phyloP scores from a whole-genome alignment of 352 stramenopile species.

The Globisporangium iwayamae region DNA sequence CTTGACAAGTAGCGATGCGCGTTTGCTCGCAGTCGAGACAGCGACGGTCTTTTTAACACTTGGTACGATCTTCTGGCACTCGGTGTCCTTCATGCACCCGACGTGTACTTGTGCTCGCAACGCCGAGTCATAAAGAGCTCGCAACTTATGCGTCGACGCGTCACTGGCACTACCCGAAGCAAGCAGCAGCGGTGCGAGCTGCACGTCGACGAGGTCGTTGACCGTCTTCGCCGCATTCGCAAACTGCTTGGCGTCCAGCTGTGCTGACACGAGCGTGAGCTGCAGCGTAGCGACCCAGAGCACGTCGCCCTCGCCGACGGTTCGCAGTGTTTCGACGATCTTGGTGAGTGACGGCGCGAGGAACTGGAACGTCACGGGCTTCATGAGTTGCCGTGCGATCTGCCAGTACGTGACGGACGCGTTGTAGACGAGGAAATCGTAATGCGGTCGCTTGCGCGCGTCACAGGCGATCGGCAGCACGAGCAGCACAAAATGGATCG shows the following conservation, averaged over 20 bases:
- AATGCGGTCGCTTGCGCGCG: constrained; percentile 49
- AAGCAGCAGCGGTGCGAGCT: constrained; percentile 35
- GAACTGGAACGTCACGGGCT: constrained; percentile 69
- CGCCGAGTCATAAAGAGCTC: constrained; percentile 60
- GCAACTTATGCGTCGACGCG: constrained; percentile 22
- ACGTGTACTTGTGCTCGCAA: constrained; percentile 67
- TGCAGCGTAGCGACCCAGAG: constrained; percentile 64
- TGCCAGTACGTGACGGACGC: constrained; percentile 86
- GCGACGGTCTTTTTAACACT: constrained; percentile 44
- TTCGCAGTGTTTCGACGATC: constrained; percentile 70
- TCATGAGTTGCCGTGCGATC: constrained; percentile 81
- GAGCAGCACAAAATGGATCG: constrained; percentile 68
- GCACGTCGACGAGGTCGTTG: constrained; percentile 63
- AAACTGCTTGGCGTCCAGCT: constrained; percentile 65
- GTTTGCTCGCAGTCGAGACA: constrained; percentile 29
- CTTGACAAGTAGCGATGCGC: constrained; percentile 46
- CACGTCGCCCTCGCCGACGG: constrained; percentile 64
- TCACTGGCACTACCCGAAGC: constrained; percentile 12
- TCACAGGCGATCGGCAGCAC: constrained; percentile 74
- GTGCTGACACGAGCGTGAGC: constrained; percentile 61
- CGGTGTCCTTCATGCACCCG: constrained; percentile 65
- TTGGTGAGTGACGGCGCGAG: constrained; percentile 55
- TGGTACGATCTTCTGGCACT: constrained; percentile 73
- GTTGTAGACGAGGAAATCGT: constrained; percentile 93
- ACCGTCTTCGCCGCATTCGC: constrained; percentile 51